Base-by-base conservation (phyloP, 1,139 yeast genomes). In the Taphrina betulina region DNA sequence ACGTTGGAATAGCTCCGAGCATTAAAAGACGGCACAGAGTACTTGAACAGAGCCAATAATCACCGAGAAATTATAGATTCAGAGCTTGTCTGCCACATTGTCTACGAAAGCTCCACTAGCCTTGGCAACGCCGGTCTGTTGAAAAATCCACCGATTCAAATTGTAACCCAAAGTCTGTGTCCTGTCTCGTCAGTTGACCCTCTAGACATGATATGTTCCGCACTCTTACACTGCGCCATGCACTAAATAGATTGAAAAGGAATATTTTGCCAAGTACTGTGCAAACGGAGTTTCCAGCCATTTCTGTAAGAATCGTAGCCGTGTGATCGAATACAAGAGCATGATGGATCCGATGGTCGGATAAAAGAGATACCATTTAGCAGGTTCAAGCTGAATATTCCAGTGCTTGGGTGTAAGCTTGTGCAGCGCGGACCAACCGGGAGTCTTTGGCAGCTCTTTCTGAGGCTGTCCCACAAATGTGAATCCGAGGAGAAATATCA, bases 201-300 rank as follows among this genome's bases (percentile, higher is more conserved):
- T n/a, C n/a, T n/a, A n/a, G n/a, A n/a, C n/a, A n/a, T n/a, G n/a
- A n/a, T n/a, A n/a, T n/a, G n/a, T n/a, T n/a, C n/a, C n/a, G n/a
- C n/a, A n/a, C n/a, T n/a, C n/a, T n/a, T n/a, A n/a, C n/a, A 26
- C 31, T 7, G 31, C 10, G 2, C 54, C 54, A 31, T 50, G 54
- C 5, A 50, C 40, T 26, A 50, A 26, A 41, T 50, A 50, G 40
- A 50, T 35, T 34, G 40, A 20, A 26, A 50, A 50, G 20, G 40
- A 29, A 33, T 40, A 31, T 12, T 34, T 33, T 14, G 46, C 54
- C 24, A 50, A 34, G 14, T 50, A 50, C 34, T 50, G 54, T 23
- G 24, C 17, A 24, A 37, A 24, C 10, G 46, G 46, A 33, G 31
- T 22, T 40, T 50, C 54, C 24, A 50, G 40, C 23, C 38, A 24